Percentiles rank a stretch among this genome's conserved stretches.
Conservation (phyloP, 2,329 filamentous ascomycete genomes). For the Hymenoscyphus repandus region DNA sequence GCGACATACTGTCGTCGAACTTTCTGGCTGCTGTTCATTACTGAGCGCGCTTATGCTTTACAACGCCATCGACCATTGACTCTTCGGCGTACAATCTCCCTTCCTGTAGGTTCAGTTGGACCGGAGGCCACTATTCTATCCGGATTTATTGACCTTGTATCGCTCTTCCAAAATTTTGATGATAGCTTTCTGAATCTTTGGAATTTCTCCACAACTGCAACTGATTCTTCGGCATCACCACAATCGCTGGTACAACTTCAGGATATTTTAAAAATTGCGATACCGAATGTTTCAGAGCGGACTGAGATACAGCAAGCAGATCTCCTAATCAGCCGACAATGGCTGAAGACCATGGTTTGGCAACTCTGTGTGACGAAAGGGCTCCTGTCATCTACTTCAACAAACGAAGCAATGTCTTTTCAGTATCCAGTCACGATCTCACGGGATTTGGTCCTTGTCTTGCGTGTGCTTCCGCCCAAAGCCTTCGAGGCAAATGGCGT, state of each 20-base stretch:
- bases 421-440: conserved; percentile 56
- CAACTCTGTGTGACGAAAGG: conserved; percentile 32
- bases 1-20: conserved; percentile 24
- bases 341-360: conserved; percentile 20
- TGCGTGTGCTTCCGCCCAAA: conserved; percentile 18
- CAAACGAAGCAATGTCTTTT: conserved; percentile 53
- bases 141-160: conserved; percentile 30
- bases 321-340: conserved; percentile 18
- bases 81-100: conserved; percentile 22
- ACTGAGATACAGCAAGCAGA: conserved; percentile 43
- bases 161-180: conserved; percentile 19
- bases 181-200: conserved; percentile 27
- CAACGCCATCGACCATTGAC: conserved; percentile 30
- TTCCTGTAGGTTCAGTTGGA: conserved; percentile 19
- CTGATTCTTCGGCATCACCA: conserved; percentile 4
- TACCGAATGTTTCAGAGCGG: conserved; percentile 12
- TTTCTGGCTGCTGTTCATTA: conserved; percentile 30
- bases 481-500: conserved; percentile 33
- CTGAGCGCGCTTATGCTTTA: conserved; percentile 31
- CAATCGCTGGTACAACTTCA: conserved; percentile 13
- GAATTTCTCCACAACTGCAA: conserved; percentile 19
- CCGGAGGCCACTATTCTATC: conserved; percentile 28
- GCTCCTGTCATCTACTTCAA: conserved; percentile 51
- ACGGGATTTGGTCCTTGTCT: conserved; percentile 21
- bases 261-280: conserved; percentile 10